A percentile compares a stretch with the other conserved stretches of the same genome.
phyloP scores from a whole-genome alignment of 1,139 yeast genomes.

The Hemisphaericaspora subhashii region DNA sequence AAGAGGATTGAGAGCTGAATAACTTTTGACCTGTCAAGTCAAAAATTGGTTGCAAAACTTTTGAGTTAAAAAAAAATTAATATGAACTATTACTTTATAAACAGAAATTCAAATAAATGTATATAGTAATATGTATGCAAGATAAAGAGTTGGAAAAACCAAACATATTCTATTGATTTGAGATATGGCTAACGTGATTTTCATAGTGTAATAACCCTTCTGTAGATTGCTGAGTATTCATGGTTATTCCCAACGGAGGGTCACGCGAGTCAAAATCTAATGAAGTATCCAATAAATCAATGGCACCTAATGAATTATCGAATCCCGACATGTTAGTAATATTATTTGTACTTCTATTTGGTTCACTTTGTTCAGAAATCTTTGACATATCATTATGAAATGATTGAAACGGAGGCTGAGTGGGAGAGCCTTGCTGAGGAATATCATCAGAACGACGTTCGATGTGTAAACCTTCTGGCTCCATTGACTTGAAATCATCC shows the following conservation, averaged over 20 bases:
- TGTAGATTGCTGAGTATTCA: slow-evolving; percentile 3
- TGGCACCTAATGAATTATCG: slow-evolving; percentile 13
- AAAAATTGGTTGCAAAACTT: too few relatives aligned
- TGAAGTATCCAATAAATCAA: slow-evolving; percentile 13
- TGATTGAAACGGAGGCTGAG: background rate
- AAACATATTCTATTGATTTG: slow-evolving; percentile 6
- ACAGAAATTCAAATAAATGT: too few relatives aligned
- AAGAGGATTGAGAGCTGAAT: too few relatives aligned
- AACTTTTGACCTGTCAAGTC: too few relatives aligned
- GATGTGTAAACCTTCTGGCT: background rate
- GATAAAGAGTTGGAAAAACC: too few relatives aligned
- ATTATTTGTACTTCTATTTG: slow-evolving; percentile 4
- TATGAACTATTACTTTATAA: too few relatives aligned
- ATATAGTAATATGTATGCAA: too few relatives aligned
- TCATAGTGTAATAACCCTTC: slow-evolving; percentile 17
- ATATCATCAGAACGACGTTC: slow-evolving; percentile 2
- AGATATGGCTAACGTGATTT: slow-evolving; percentile 14
- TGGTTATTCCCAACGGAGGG: slow-evolving; percentile 1
- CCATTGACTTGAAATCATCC: slow-evolving; percentile 26
- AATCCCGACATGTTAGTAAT: slow-evolving; percentile 8
- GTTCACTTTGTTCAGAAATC: slow-evolving; percentile 1
- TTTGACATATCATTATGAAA: background rate
- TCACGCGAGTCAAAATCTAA: slow-evolving; percentile 19
- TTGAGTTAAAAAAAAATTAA: too few relatives aligned
- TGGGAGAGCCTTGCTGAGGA: background rate